Evolutionary conservation across 73 alveolate species (phyloP).

Genomic region (Paramecium tetraurelia): DNA sequence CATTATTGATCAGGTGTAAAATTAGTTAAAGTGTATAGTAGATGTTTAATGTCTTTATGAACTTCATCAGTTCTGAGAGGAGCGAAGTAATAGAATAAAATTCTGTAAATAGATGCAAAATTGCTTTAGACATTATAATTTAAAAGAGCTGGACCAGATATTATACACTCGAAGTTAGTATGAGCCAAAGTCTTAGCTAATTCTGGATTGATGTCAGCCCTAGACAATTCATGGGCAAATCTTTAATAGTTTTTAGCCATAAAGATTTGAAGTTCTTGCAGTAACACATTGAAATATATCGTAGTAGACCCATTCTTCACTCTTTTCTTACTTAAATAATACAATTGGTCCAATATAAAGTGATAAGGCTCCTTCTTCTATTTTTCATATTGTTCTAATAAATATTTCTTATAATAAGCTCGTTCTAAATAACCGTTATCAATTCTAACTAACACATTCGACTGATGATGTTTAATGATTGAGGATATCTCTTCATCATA

Average conservation of each 20-base stretch:
- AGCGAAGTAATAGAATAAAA: neutral
- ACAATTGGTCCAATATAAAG: neutral
- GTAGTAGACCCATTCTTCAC: neutral
- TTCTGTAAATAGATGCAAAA: neutral
- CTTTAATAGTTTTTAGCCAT: neutral
- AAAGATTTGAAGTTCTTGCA: neutral
- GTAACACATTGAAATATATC: neutral
- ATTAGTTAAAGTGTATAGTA: neutral
- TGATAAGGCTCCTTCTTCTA: neutral
- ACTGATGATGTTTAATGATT: neutral
- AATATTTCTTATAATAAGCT: neutral
- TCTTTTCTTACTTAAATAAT: neutral
- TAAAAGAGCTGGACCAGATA: conserved; percentile 8
- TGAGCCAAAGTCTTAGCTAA: conserved; percentile 16
- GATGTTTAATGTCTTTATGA: neutral
- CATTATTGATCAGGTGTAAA: neutral
- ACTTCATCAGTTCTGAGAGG: neutral
- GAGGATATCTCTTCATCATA: neutral
- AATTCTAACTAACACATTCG: neutral
- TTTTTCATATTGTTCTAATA: neutral
- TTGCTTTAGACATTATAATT: neutral
- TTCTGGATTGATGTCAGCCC: neutral
- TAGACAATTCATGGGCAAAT: conserved; percentile 32
- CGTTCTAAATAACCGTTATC: conserved; percentile 19
- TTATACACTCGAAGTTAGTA: neutral